Base-by-base conservation (phyloP, 2,329 filamentous ascomycete species). In the Fusarium stilboides region DNA sequence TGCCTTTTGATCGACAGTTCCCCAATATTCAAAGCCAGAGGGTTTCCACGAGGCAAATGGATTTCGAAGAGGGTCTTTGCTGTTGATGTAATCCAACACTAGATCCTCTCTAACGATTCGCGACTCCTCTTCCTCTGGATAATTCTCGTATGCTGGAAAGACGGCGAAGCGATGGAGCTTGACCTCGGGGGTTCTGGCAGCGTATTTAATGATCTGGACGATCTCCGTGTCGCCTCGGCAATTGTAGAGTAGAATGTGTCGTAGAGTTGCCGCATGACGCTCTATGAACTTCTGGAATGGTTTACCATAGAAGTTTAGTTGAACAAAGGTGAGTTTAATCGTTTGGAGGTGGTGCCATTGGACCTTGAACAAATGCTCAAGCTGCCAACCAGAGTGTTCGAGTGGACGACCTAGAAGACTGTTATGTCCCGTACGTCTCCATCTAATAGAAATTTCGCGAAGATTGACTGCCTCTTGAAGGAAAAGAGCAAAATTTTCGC, bases 81-180 rank as follows among this genome's bases (percentile, higher is more conserved):
- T 39, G 28, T 65, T 63, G 17, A 65, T 44, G 15, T 43, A 64
- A 17, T 39, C 13, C 20, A 64, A n/a, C 10, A 62, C 33, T 22
- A 14, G 10, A 19, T 28, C 14, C 12, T 56, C 52, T 10, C 43
- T 24, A 6, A 56, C 5, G 3, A 47, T 24, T 5, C 14, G 22
- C 9, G 28, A 31, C 40, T 37, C 10, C 13, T 42, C 17, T 22
- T 26, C 26, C 22, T 5, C 8, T 8, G 10, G 0, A 4, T 42
- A 4, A 19, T 33, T 33, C 33, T 42, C 9, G n/a, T 40, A n/a
- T n/a, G 31, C 22, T 17, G 55, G 59, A 10, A 37, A 50, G 5
- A 64, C 20, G 13, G 31, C 44, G n/a, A 64, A 64, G 8, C 57
- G 58, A 15, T 62, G 61, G 33, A 64, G 50, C 8, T 42, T 13